Evolutionary conservation across 2,329 filamentous ascomycete species (phyloP), one percentile per base, ranked within the genome.

Genomic region (Colletotrichum sp.): DNA sequence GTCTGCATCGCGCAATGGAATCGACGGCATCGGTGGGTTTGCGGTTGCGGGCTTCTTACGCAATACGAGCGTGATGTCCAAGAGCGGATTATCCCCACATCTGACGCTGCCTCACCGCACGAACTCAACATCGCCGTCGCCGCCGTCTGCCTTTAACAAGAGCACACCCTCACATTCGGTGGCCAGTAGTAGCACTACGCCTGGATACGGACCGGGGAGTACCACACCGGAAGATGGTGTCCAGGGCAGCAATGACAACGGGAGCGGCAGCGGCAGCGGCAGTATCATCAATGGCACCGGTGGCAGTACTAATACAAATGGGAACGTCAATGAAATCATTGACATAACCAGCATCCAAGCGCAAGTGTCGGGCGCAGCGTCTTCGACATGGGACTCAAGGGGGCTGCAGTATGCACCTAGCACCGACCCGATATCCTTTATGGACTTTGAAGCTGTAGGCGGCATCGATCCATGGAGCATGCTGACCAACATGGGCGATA

Each of bases 281-380:
- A 18, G 69, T 6, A 24, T 34, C 31, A 24, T 34, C 18, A 62
- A 38, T 34, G 59, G 59, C 36, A 43, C 34, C 2, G 36, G 34
- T 15, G 9, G n/a, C 18, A 58, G 18, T n/a, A 24, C 38, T n/a
- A n/a, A 36, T 36, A 51, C 38, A 13, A 62, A 62, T 5, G 62
- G 29, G 16, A 24, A n/a, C 11, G 16, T 54, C 3, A 57, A 58
- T 24, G 72, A 74, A 57, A 51, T 74, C 5, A 36, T 74, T 11
- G 72, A 74, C 21, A 74, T 74, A 5, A 67, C 72, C 34, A 74
- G 72, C 47, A 67, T 74, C 8, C 72, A 72, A 63, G 54, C 70
- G 15, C 29, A 64, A 21, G 36, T 66, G 31, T 15, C 57, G 18
- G 62, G 68, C n/a, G 67, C 29, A 3, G 43, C 62, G 2, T 21